These are phyloP conservation scores for Psilocybe azurescens DNA, from an alignment of 768 basidiomycete genomes.

Conservation along the genomic window DNA sequence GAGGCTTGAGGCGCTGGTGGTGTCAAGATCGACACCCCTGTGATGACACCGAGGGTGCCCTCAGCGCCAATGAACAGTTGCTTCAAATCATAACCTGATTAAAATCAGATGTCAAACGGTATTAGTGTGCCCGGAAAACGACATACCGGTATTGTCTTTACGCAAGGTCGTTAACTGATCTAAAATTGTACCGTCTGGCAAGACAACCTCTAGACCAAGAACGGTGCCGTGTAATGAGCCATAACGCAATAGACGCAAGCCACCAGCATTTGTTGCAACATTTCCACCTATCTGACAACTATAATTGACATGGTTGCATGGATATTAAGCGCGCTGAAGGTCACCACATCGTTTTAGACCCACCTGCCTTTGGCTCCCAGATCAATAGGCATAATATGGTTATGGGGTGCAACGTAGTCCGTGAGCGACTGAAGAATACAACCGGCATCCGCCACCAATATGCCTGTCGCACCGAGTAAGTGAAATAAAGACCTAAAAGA, in stretches of 20 bases:
- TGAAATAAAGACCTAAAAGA: conserved; percentile 19
- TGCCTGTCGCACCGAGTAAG: conserved; percentile 52
- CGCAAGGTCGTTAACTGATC: conserved; percentile 88
- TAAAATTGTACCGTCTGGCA: conserved; percentile 92
- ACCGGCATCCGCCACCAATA: conserved; percentile 92
- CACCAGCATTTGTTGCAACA: conserved; percentile 96
- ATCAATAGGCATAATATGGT: conserved; percentile 97
- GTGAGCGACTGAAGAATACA: conserved; percentile 90
- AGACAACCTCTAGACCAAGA: conserved; percentile 92
- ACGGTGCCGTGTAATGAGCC: conserved; percentile 95
- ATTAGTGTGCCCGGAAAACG: neutral
- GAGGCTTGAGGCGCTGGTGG: conserved; percentile 82
- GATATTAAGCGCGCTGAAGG: conserved; percentile 9
- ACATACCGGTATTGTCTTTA: conserved; percentile 95
- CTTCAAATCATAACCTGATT: conserved; percentile 94
- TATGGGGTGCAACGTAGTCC: conserved; percentile 82
- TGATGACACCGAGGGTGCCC: conserved; percentile 95
- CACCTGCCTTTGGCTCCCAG: conserved; percentile 96
- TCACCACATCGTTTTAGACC: conserved; percentile 16
- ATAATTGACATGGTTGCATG: conserved; percentile 10
- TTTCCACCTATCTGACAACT: conserved; percentile 99
- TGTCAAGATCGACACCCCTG: conserved; percentile 93
- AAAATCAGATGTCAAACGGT: conserved; percentile 6
- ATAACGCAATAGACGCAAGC: conserved; percentile 92
- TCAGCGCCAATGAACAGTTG: conserved; percentile 98